Conservation (phyloP, 1,139 yeast genomes). For the Yamadazyma sp. region DNA sequence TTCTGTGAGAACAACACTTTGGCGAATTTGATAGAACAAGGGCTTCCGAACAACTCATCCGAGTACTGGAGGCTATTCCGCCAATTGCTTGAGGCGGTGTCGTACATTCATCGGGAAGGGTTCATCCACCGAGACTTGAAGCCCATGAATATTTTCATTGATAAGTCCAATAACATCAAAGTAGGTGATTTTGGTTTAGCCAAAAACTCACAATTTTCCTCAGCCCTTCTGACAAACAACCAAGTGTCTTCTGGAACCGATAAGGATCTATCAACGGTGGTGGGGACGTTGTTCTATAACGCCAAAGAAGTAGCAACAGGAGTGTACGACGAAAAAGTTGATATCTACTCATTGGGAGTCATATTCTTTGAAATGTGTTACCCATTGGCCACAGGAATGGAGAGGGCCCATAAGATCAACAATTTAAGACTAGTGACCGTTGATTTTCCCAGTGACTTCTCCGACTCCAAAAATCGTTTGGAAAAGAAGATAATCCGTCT, state of each 20-base stretch:
- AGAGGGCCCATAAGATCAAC: constrained; percentile 70
- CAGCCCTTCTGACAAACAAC: constrained; percentile 39
- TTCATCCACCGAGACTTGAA: constrained; percentile 94
- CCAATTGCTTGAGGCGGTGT: constrained; percentile 86
- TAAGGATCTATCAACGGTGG: constrained; percentile 87
- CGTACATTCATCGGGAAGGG: constrained; percentile 90
- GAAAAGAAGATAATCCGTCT: constrained; percentile 67
- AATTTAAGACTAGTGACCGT: constrained; percentile 58
- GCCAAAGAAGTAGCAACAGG: constrained; percentile 87
- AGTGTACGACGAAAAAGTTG: constrained; percentile 85
- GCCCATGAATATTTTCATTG: constrained; percentile 95
- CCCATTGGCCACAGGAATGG: constrained; percentile 85
- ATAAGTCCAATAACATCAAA: constrained; percentile 81
- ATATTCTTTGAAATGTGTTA: constrained; percentile 95
- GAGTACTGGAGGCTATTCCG: constrained; percentile 90
- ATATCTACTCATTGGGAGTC: constrained; percentile 91
- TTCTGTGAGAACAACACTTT: constrained; percentile 94
- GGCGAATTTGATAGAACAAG: constrained; percentile 77
- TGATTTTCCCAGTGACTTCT: constrained; percentile 67
- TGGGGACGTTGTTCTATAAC: constrained; percentile 90
- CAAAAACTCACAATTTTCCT: constrained; percentile 60
- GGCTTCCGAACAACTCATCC: constrained; percentile 66
- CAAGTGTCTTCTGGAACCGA: constrained; percentile 36
- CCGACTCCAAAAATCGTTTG: constrained; percentile 44
- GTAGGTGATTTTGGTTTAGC: constrained; percentile 98